Evolutionary conservation across 208 protist genomes (phyloP).

Genomic region (Novymonas esmeraldas): DNA sequence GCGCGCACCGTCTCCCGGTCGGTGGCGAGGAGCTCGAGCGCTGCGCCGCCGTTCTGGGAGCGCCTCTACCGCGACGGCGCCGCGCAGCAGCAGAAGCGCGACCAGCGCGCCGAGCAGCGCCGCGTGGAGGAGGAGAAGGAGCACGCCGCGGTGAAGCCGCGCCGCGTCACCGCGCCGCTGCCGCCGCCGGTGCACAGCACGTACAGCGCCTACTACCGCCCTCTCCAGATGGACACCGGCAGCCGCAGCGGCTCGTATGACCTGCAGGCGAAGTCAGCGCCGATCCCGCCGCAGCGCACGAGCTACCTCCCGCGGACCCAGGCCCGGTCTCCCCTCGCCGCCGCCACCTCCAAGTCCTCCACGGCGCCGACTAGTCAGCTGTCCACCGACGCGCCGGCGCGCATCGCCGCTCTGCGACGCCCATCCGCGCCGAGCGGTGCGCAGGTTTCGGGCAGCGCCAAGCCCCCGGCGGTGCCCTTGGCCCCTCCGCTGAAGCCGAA

Average conservation of each 20-base stretch:
- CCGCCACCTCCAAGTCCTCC: constrained; percentile 1
- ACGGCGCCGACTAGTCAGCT: not conserved
- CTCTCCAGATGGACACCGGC: constrained; percentile 8
- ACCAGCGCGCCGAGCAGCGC: constrained; percentile 23
- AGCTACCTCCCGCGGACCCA: constrained; percentile 5
- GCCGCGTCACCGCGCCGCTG: not conserved
- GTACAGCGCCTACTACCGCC: constrained; percentile 20
- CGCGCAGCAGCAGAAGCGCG: constrained; percentile 26
- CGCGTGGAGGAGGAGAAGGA: constrained; percentile 13
- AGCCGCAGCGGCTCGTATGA: constrained; percentile 10
- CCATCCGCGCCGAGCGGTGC: not conserved
- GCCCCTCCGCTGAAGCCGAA: not conserved
- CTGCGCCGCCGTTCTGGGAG: constrained; percentile 38
- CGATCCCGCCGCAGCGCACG: constrained; percentile 10
- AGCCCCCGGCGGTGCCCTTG: not conserved
- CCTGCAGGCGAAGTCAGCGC: constrained; percentile 1
- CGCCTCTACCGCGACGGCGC: constrained; percentile 42
- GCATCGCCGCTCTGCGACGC: not conserved
- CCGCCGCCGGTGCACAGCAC: constrained; percentile 7
- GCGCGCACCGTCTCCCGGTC: not conserved
- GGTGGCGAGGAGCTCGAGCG: not conserved
- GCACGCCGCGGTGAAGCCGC: constrained; percentile 8
- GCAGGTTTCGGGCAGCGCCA: not conserved
- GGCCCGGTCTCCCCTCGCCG: not conserved
- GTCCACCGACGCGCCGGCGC: not conserved